phyloP scores from a whole-genome alignment of 108 stramenopile genomes.

The Nannochloropsis granulata region DNA sequence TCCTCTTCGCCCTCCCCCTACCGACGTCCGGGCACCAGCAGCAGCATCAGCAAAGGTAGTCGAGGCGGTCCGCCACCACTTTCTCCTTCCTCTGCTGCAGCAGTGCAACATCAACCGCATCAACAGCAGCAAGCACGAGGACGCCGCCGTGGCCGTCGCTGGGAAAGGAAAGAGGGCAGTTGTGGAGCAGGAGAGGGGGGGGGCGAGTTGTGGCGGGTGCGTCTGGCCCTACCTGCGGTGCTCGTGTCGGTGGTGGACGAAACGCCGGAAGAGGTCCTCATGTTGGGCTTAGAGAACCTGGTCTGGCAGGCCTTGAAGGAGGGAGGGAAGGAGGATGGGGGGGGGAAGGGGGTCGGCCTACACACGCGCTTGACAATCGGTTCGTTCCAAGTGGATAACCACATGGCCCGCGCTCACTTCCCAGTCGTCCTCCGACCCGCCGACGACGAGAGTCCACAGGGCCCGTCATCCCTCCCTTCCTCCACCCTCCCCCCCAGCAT shows the following conservation, averaged over 20 bases:
- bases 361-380: neutral
- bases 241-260: neutral
- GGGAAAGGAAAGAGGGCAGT: neutral
- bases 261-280: neutral
- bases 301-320: neutral
- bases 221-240: neutral
- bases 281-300: neutral
- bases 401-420: slow-evolving; percentile 2
- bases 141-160: neutral
- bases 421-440: neutral
- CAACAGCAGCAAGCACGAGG: neutral
- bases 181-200: neutral
- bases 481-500: neutral
- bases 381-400: slow-evolving; percentile 25
- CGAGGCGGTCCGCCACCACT: no score
- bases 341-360: neutral
- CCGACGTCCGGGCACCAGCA: neutral
- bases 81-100: no score
- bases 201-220: neutral
- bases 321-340: neutral
- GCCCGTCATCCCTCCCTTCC: neutral
- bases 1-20: neutral
- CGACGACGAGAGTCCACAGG: neutral
- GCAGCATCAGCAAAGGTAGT: neutral
- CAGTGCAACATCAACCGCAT: neutral